Evolutionary conservation across 2,329 filamentous ascomycete species (phyloP).

Genomic region (Orbilia ellipsospora): DNA sequence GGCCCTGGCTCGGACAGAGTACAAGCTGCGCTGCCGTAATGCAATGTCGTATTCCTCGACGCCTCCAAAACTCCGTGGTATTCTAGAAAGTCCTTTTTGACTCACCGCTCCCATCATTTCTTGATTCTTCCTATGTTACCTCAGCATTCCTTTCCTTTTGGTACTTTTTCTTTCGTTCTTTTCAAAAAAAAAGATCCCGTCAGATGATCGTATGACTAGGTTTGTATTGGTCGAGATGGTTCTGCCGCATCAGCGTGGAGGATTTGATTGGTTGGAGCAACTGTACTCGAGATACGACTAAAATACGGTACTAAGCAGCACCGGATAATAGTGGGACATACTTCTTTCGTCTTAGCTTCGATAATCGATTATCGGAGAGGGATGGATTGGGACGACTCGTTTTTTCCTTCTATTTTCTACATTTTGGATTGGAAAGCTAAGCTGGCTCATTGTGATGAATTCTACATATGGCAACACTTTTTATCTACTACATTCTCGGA

Average conservation of each 20-base stretch:
- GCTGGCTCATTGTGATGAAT: too few species aligned
- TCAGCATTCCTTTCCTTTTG: slow-evolving; percentile 6
- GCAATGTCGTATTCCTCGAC: too few species aligned
- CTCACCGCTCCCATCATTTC: not conserved
- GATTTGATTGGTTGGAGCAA: slow-evolving; percentile 29
- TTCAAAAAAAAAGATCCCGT: not conserved
- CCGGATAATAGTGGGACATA: slow-evolving; percentile 11
- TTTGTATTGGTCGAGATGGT: slow-evolving; percentile 12
- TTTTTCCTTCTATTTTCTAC: too few species aligned
- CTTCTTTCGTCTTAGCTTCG: not conserved
- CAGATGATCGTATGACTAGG: slow-evolving; percentile 47
- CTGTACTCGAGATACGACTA: slow-evolving; percentile 7
- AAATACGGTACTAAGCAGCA: not conserved
- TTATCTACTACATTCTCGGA: too few species aligned
- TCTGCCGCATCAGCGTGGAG: slow-evolving; percentile 22
- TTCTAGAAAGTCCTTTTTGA: too few species aligned
- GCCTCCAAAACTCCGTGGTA: too few species aligned
- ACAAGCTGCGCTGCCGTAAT: too few species aligned
- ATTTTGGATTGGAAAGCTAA: too few species aligned
- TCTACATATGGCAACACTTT: too few species aligned
- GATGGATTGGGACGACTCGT: too few species aligned
- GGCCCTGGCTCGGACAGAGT: not conserved
- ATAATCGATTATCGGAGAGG: not conserved
- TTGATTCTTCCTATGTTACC: not conserved
- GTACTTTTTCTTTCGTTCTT: too few species aligned